Evolutionary conservation across 139 green algal species (phyloP).

Genomic region (Tetratostichococcus sp.): DNA sequence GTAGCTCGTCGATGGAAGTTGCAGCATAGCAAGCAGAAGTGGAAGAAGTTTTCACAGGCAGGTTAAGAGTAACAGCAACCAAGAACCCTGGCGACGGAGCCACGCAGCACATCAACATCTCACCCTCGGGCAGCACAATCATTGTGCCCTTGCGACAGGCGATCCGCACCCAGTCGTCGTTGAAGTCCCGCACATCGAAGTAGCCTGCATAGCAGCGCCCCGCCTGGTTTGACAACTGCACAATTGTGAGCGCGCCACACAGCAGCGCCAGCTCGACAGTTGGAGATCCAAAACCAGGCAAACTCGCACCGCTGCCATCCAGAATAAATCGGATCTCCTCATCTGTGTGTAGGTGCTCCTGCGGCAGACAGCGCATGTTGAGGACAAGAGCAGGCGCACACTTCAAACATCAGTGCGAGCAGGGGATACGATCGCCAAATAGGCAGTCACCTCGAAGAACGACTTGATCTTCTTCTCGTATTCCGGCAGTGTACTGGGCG

Average conservation of each 20-base stretch:
- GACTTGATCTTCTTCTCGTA: conserved; percentile 94
- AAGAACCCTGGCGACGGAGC: background rate
- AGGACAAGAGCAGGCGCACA: too few relatives aligned
- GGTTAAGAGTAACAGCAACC: too few relatives aligned
- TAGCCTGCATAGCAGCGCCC: conserved; percentile 61
- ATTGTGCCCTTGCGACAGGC: conserved; percentile 70
- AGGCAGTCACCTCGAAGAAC: conserved; percentile 80
- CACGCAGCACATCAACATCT: background rate
- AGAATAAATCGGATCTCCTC: conserved; percentile 91
- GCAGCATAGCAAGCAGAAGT: too few relatives aligned
- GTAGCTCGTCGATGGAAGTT: too few relatives aligned
- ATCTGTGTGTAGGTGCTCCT: conserved; percentile 91
- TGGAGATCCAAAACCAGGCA: too few relatives aligned
- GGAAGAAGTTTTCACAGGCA: too few relatives aligned
- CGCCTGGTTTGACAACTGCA: background rate
- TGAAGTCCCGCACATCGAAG: conserved; percentile 90
- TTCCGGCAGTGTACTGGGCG: conserved; percentile 63
- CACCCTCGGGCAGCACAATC: conserved; percentile 80
- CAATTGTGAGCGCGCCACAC: too few relatives aligned
- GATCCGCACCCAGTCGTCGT: conserved; percentile 92
- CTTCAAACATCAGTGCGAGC: too few relatives aligned
- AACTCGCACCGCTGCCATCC: conserved; percentile 56
- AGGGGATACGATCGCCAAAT: too few relatives aligned
- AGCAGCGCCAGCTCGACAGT: too few relatives aligned
- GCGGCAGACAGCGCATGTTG: too few relatives aligned